Evolutionary conservation across 2,329 filamentous ascomycete species (phyloP).

Genomic region (Pochonia chlamydosporia): DNA sequence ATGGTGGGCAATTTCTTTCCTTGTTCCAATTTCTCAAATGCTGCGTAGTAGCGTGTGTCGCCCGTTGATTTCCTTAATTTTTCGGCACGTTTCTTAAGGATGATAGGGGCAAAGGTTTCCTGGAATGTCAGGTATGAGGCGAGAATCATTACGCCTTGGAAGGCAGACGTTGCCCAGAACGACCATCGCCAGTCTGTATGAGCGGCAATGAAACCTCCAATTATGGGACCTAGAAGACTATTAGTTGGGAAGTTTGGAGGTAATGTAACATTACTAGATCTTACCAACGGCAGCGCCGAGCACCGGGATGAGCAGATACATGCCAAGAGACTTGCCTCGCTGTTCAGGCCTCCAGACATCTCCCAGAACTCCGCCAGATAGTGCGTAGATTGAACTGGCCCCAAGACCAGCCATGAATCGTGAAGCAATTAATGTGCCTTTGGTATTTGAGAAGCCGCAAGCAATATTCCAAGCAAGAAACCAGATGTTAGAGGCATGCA

Average conservation of each 20-base stretch:
- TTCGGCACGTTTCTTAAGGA: slow-evolving; percentile 27
- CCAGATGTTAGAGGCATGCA: slow-evolving; percentile 39
- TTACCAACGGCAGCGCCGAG: slow-evolving; percentile 31
- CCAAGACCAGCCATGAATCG: slow-evolving; percentile 44
- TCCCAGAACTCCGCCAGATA: slow-evolving; percentile 40
- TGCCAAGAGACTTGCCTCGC: slow-evolving; percentile 33
- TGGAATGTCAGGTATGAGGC: slow-evolving; percentile 25
- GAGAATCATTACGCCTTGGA: slow-evolving; percentile 30
- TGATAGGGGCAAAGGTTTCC: slow-evolving; percentile 32
- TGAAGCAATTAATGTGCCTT: slow-evolving; percentile 34
- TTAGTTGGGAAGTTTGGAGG: too few species aligned
- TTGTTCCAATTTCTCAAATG: slow-evolving; percentile 30
- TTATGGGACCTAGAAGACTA: too few species aligned
- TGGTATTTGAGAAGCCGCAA: slow-evolving; percentile 34
- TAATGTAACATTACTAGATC: too few species aligned
- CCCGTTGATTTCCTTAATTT: slow-evolving; percentile 26
- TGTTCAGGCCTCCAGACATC: slow-evolving; percentile 42
- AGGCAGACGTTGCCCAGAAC: slow-evolving; percentile 38
- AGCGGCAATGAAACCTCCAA: slow-evolving; percentile 33
- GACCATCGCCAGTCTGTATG: slow-evolving; percentile 37
- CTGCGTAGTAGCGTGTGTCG: slow-evolving; percentile 23
- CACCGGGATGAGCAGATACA: slow-evolving; percentile 33
- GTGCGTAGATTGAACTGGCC: slow-evolving; percentile 37
- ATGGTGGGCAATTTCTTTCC: slow-evolving; percentile 19
- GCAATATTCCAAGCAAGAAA: slow-evolving; percentile 45